Percentiles rank a stretch among this genome's conserved stretches.
Evolutionary conservation across 805 yeast species (phyloP).

Genomic region (Candida arabinofermentans): DNA sequence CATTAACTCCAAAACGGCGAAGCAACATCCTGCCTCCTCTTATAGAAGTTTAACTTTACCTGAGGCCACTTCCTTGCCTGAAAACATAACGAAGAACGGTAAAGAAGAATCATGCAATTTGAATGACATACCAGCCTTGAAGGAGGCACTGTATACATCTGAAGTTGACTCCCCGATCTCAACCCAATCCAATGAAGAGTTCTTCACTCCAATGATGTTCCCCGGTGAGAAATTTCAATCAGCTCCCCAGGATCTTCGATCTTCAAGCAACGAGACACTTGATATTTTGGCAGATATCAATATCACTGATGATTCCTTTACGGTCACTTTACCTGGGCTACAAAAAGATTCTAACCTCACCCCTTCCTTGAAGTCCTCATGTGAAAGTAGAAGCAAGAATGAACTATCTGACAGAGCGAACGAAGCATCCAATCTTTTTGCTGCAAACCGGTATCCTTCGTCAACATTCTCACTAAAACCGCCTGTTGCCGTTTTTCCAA

Average conservation of each 20-base stretch:
- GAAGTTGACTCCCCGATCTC: background rate
- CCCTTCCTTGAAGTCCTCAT: background rate
- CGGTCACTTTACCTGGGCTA: conserved; percentile 13
- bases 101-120: too few relatives aligned
- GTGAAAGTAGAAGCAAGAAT: background rate
- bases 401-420: background rate
- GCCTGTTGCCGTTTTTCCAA: background rate
- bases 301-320: conserved; percentile 15
- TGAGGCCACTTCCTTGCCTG: too few relatives aligned
- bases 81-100: too few relatives aligned
- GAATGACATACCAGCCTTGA: background rate
- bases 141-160: too few relatives aligned
- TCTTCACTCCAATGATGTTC: conserved; percentile 8
- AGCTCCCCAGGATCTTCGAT: background rate
- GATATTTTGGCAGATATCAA: conserved; percentile 17
- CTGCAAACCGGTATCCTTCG: conserved; percentile 16
- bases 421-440: conserved; percentile 7
- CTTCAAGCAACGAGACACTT: conserved; percentile 2
- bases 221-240: background rate
- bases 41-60: too few relatives aligned
- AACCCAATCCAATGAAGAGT: conserved; percentile 2
- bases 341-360: conserved; percentile 5
- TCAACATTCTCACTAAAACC: conserved; percentile 4
- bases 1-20: too few relatives aligned
- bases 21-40: too few relatives aligned